Base-by-base conservation (phyloP, 108 stramenopile genomes). In the Conticribra guillardii region DNA sequence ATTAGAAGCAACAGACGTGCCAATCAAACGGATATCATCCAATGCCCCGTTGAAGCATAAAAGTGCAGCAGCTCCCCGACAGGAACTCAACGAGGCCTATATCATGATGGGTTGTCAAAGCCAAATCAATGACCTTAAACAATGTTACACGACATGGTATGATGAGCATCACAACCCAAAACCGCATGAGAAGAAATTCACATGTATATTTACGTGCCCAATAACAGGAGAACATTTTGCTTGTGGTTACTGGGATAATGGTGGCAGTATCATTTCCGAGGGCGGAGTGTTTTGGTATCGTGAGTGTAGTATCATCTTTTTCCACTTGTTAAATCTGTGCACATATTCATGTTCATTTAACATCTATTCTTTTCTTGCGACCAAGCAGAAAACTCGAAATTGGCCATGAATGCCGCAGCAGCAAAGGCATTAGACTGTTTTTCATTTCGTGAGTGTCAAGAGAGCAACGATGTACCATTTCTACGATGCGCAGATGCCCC, bases 41-140 rank as follows among this genome's bases (percentile, higher is more conserved):
- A 9, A 32, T 1, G 14, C 28, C 11, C 31, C 1, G 3, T 1
- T n/a, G 18, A n/a, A 30, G 19, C 30, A 19, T 30, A 15, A 33
- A 23, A 31, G n/a, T 5, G 37, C 11, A 66, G 26, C 19, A 51
- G 16, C 58, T 29, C 69, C 70, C 29, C 60, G 27, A 41, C 57
- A 57, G 4, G 60, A 71, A 33, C 53, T 71, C 7, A 37, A 71
- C 51, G 57, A 71, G 54, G 54, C 37, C 9, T 71, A 71, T 34
- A 62, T 54, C 17, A 30, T 44, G 2, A 52, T 51, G 34, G 70
- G 70, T 23, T 53, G 60, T 9, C 28, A 27, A 7, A n/a, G 26
- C 18, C 59, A 71, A 60, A 58, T 49, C 4, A 21, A 48, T 23
- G 64, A 65, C 2, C 2, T 65, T 18, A 53, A 33, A 24, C 16